Conservation (phyloP, 345 rosid genomes). For the Camelina neglecta region DNA sequence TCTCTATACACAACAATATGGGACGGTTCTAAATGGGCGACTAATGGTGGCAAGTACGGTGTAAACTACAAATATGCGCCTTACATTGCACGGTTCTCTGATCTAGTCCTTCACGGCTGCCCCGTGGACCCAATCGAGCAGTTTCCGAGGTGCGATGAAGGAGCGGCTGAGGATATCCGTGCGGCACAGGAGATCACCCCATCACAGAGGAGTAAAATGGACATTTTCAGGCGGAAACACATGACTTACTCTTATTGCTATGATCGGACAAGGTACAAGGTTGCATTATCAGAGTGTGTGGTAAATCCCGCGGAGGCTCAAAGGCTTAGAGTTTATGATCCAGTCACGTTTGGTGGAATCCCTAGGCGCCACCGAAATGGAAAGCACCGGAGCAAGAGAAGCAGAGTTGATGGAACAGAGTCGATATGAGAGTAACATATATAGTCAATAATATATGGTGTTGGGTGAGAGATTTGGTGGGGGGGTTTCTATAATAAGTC, state of each 20-base stretch:
- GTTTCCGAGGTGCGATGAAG: slow-evolving; percentile 57
- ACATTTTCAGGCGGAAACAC: slow-evolving; percentile 63
- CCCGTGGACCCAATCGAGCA: slow-evolving; percentile 80
- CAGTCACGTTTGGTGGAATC: slow-evolving; percentile 74
- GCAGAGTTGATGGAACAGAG: slow-evolving; percentile 34
- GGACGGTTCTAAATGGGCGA: slow-evolving; percentile 98
- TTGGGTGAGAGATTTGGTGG: slow-evolving; percentile 14
- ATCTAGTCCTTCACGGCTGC: slow-evolving; percentile 85
- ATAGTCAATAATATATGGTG: slow-evolving; percentile 16
- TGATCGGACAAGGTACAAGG: slow-evolving; percentile 72
- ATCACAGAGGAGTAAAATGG: slow-evolving; percentile 66
- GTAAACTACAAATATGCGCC: slow-evolving; percentile 97
- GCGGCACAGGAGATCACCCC: slow-evolving; percentile 51
- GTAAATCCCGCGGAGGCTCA: slow-evolving; percentile 61
- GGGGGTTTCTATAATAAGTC: slow-evolving; percentile 41
- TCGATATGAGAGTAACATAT: slow-evolving; percentile 28
- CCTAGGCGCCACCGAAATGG: slow-evolving; percentile 52
- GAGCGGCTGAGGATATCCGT: slow-evolving; percentile 41
- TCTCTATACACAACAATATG: slow-evolving; percentile 93
- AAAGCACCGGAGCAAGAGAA: slow-evolving; percentile 51
- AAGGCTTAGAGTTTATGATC: slow-evolving; percentile 69
- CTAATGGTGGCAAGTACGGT: slow-evolving; percentile 91
- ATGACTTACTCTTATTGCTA: slow-evolving; percentile 97
- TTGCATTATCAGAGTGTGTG: slow-evolving; percentile 70
- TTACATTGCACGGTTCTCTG: slow-evolving; percentile 63